Evolutionary conservation across 306 rosid genomes (phyloP), one percentile per base, ranked within the genome.

Genomic region (Sesbania bispinosa): DNA sequence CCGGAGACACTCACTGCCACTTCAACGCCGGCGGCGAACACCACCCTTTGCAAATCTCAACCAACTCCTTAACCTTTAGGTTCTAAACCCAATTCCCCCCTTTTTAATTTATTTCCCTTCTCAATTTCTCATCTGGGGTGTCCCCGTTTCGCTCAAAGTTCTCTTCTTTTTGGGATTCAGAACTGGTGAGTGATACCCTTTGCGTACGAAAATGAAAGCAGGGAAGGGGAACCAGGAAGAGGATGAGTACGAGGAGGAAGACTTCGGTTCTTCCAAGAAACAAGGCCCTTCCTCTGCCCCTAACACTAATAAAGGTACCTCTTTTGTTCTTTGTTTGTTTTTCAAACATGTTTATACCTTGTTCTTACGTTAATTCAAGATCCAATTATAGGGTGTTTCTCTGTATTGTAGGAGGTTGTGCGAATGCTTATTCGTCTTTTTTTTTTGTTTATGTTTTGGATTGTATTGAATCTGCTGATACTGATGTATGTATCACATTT

Each of bases 181-280:
- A 61, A 21, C 23, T 23, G 9, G 43, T 61, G 52, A 43, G 36
- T 60, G 47, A 50, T 63, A 67, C 73, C 52, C 71, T 65, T 75
- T 60, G 19, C 32, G n/a, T 67, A 70, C 38, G 61, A 83, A 42
- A 62, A 94, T 94, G 99, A 91, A 92, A 84, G 79, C 88, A 16
- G 89, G 86, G 55, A 94, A 94, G 63, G 85, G 84, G 65, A 86
- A 67, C 27, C 89, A 77, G 33, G 96, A 91, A 54, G 99, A 94
- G 46, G 96, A 91, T 4, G 99, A 89, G 75, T 94, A 84, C 83
- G 99, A 95, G 21, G 96, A 91, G 0, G 99, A 88, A 6, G 99
- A 86, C 11, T 83, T 86, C 63, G 86, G 71, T 58, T 78, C 92
- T 43, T 82, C 89, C 9, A 88, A 79, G 60, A 89, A 81, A 70